Evolutionary conservation across 1,139 yeast genomes (phyloP).

Genomic region (Magnusiomyces fungicola): DNA sequence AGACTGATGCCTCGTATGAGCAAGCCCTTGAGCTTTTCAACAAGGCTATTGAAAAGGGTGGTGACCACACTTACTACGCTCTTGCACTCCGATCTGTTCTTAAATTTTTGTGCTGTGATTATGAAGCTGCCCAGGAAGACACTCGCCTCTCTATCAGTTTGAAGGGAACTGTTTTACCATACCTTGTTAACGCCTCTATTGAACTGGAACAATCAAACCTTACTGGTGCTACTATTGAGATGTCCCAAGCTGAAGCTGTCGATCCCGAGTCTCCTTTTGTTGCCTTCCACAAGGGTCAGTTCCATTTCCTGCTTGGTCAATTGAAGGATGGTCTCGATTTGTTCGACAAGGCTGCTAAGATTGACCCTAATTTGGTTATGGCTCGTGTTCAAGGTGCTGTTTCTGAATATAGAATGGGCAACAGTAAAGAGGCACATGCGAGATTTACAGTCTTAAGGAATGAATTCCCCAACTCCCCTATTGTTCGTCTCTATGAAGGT

Average conservation of each 20-base stretch:
- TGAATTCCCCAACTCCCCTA: slow-evolving; percentile 81
- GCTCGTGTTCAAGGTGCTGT: slow-evolving; percentile 93
- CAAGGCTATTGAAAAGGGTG: slow-evolving; percentile 49
- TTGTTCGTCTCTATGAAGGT: slow-evolving; percentile 92
- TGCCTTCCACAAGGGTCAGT: slow-evolving; percentile 92
- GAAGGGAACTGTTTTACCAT: slow-evolving; percentile 74
- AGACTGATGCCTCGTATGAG: slow-evolving; percentile 65
- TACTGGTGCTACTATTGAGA: slow-evolving; percentile 58
- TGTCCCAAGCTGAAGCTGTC: slow-evolving; percentile 61
- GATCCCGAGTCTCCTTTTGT: slow-evolving; percentile 73
- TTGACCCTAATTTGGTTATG: slow-evolving; percentile 70
- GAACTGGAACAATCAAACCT: slow-evolving; percentile 66
- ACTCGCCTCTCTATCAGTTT: slow-evolving; percentile 58
- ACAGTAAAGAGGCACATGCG: slow-evolving; percentile 51
- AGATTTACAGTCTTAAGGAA: slow-evolving; percentile 67
- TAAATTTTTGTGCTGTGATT: slow-evolving; percentile 72
- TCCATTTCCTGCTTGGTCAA: slow-evolving; percentile 73
- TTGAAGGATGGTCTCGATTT: slow-evolving; percentile 64
- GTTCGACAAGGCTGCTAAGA: slow-evolving; percentile 68
- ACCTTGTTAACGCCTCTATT: slow-evolving; percentile 76
- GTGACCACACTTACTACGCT: slow-evolving; percentile 51
- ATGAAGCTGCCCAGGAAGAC: slow-evolving; percentile 51
- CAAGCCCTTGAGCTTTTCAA: slow-evolving; percentile 62
- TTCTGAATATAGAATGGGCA: slow-evolving; percentile 77
- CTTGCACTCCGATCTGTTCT: slow-evolving; percentile 79